These are phyloP conservation scores for Exobasidium rhododendri DNA, from an alignment of 1,284 basidiomycete genomes.

Conservation along the genomic window DNA sequence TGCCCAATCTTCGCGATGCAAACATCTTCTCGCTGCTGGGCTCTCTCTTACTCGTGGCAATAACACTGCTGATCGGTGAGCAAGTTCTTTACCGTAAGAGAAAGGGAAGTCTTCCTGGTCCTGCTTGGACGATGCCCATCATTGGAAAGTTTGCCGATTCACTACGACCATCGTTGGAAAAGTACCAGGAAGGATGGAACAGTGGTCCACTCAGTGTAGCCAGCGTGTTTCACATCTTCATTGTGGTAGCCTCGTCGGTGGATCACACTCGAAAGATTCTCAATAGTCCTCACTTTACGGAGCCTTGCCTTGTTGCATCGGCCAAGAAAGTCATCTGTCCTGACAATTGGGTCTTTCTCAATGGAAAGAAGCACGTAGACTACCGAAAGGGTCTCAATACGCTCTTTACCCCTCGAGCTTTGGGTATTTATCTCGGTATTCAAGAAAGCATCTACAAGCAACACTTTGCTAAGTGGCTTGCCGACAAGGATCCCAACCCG, in stretches of 20 bases:
- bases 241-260: slow-evolving; percentile 52
- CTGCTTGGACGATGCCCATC: slow-evolving; percentile 52
- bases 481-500: slow-evolving; percentile 40
- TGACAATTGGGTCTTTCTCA: slow-evolving; percentile 98
- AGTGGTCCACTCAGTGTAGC: slow-evolving; percentile 52
- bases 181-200: slow-evolving; percentile 54
- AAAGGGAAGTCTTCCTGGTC: slow-evolving; percentile 48
- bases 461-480: slow-evolving; percentile 63
- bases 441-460: slow-evolving; percentile 82
- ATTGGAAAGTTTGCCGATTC: slow-evolving; percentile 55
- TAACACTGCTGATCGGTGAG: slow-evolving; percentile 38
- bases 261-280: slow-evolving; percentile 53
- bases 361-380: slow-evolving; percentile 87
- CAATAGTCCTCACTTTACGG: slow-evolving; percentile 50
- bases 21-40: neutral
- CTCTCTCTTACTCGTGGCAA: slow-evolving; percentile 35
- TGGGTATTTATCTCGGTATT: slow-evolving; percentile 82
- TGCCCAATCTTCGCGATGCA: slow-evolving; percentile 4
- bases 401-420: slow-evolving; percentile 89
- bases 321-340: slow-evolving; percentile 82
- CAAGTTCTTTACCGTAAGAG: slow-evolving; percentile 43
- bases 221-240: slow-evolving; percentile 54
- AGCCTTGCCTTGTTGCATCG: slow-evolving; percentile 85
- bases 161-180: slow-evolving; percentile 49
- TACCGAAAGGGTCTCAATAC: slow-evolving; percentile 88